Percentiles rank a stretch among this genome's conserved stretches.
phyloP scores from a whole-genome alignment of 371 early-diverging fungal genomes.

The Ordospora pajunii region DNA sequence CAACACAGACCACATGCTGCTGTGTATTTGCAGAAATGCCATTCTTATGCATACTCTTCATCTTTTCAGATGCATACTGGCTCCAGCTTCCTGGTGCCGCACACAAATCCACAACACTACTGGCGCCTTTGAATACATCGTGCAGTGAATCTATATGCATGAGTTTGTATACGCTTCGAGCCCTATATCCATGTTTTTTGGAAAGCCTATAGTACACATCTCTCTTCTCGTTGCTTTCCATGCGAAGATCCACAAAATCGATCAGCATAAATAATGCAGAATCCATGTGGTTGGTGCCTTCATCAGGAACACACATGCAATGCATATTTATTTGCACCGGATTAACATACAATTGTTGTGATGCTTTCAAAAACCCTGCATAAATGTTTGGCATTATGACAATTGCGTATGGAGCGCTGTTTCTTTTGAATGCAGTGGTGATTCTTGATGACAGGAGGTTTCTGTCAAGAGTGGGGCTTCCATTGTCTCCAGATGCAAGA shows the following conservation, averaged over 20 bases:
- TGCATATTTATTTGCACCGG: too few species aligned
- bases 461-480: conserved; percentile 43
- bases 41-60: background rate
- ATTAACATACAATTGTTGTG: background rate
- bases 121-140: conserved; percentile 32
- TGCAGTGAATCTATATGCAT: conserved; percentile 50
- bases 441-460: conserved; percentile 56
- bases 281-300: background rate
- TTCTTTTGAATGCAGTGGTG: conserved; percentile 49
- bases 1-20: conserved; percentile 78
- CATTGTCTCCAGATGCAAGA: conserved; percentile 43
- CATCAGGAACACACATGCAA: background rate
- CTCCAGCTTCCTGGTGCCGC: conserved; percentile 61
- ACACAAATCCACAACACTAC: conserved; percentile 55
- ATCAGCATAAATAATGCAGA: conserved; percentile 60
- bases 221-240: conserved; percentile 77
- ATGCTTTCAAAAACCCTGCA: background rate
- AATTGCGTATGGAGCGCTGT: conserved; percentile 40
- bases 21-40: conserved; percentile 35
- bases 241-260: conserved; percentile 60
- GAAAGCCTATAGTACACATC: conserved; percentile 71
- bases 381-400: conserved; percentile 54
- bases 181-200: conserved; percentile 56
- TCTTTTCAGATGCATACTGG: conserved; percentile 40
- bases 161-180: conserved; percentile 60